Conservation (phyloP, 1,139 yeast species). For the Diutina mesorugosa region DNA sequence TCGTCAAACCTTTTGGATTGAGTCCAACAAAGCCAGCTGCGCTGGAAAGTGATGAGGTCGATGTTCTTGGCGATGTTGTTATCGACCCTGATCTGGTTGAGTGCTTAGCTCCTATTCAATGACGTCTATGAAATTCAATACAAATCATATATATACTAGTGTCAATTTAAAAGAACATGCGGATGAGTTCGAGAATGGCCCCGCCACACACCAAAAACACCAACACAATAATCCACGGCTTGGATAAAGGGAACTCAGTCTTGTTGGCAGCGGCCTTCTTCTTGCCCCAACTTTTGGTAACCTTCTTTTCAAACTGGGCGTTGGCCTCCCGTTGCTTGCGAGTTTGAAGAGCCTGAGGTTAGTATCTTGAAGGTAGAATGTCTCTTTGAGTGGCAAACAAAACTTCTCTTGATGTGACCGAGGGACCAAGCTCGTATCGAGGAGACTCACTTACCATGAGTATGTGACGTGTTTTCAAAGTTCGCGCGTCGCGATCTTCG, state of each 20-base stretch:
- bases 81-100: slow-evolving; percentile 2
- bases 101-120: neutral
- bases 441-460: neutral
- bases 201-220: slow-evolving; percentile 74
- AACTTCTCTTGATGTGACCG: no score
- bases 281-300: slow-evolving; percentile 60
- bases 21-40: neutral
- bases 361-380: neutral
- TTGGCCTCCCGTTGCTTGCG: slow-evolving; percentile 81
- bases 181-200: slow-evolving; percentile 58
- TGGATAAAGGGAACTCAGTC: slow-evolving; percentile 37
- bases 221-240: slow-evolving; percentile 46
- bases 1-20: neutral
- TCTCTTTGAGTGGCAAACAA: neutral
- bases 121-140: neutral
- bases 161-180: slow-evolving; percentile 23
- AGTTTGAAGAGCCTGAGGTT: slow-evolving; percentile 43
- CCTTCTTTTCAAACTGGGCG: slow-evolving; percentile 62
- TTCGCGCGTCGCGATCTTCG: neutral
- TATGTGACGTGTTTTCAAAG: neutral
- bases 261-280: slow-evolving; percentile 26
- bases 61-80: neutral
- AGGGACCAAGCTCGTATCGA: no score
- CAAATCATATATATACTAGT: neutral
- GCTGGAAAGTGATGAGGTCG: neutral